Percentiles rank a stretch among this genome's conserved stretches.
phyloP scores from a whole-genome alignment of 2,329 filamentous ascomycete genomes.

The Fusarium algeriense region DNA sequence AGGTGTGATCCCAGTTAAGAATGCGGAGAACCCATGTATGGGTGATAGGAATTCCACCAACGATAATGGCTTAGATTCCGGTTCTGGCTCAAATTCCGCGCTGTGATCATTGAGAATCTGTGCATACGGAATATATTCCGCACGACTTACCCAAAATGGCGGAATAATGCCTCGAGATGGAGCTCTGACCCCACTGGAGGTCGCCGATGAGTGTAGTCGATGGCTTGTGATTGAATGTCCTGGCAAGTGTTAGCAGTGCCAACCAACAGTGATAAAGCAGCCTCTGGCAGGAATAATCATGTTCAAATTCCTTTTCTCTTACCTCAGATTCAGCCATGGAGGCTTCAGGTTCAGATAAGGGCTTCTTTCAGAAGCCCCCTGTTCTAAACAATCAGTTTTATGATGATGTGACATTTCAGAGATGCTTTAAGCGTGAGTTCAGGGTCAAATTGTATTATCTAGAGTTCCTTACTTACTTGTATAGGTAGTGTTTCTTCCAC shows the following conservation, averaged over 20 bases:
- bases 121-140: conserved; percentile 1
- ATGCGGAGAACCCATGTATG: conserved; percentile 1
- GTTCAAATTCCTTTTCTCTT: neutral
- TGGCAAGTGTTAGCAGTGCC: neutral
- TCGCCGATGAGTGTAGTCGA: conserved; percentile 19
- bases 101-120: neutral
- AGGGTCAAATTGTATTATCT: neutral
- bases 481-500: conserved; percentile 62
- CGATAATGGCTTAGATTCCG: neutral
- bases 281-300: conserved; percentile 1
- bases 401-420: conserved; percentile 65
- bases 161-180: neutral
- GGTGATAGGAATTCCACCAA: neutral
- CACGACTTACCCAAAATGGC: conserved; percentile 2
- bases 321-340: conserved; percentile 52
- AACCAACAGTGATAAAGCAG: conserved; percentile 4
- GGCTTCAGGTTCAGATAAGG: conserved; percentile 59
- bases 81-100: neutral
- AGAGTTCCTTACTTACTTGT: conserved; percentile 3
- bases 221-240: conserved; percentile 37
- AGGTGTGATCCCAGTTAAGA: neutral
- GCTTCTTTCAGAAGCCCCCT: conserved; percentile 68
- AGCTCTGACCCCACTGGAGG: conserved; percentile 35
- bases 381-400: conserved; percentile 67
- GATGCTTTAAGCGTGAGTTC: conserved; percentile 63